Evolutionary conservation across 352 stramenopile genomes (phyloP).

Genomic region (Stramenopiles sp.): DNA sequence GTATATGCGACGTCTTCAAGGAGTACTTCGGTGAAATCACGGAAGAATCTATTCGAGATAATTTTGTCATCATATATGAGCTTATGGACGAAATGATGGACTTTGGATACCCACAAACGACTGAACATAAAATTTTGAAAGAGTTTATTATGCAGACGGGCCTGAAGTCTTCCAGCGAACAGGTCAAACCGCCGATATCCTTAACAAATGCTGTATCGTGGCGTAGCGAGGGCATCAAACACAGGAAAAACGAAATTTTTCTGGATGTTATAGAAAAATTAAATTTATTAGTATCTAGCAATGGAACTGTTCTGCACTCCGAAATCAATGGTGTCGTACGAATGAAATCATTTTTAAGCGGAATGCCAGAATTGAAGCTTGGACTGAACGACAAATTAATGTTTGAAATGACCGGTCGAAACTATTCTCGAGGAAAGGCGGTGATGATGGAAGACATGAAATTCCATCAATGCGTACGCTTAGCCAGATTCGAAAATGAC

Average conservation of each 20-base stretch:
- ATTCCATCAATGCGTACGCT: constrained; percentile 96
- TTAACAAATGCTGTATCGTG: constrained; percentile 97
- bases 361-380: constrained; percentile 98
- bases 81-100: constrained; percentile 99
- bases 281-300: constrained; percentile 78
- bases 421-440: constrained; percentile 63
- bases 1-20: constrained; percentile 83
- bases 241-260: constrained; percentile 99
- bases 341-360: constrained; percentile 94
- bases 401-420: constrained; percentile 84
- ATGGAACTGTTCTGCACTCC: constrained; percentile 89
- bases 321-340: constrained; percentile 94
- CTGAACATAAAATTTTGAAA: constrained; percentile 55
- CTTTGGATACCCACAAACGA: constrained; percentile 92
- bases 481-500: constrained; percentile 98
- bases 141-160: constrained; percentile 92
- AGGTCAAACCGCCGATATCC: constrained; percentile 55
- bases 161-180: constrained; percentile 46
- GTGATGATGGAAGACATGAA: constrained; percentile 99
- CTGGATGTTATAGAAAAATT: constrained; percentile 94
- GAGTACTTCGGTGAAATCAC: constrained; percentile 98
- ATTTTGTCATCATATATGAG: constrained; percentile 99
- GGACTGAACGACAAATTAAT: constrained; percentile 98
- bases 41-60: constrained; percentile 97
- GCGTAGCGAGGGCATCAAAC: constrained; percentile 95